Percentiles rank a stretch among this genome's conserved stretches.
Evolutionary conservation across 2,329 filamentous ascomycete genomes (phyloP).

Genomic region (Hypoxylon sp.): DNA sequence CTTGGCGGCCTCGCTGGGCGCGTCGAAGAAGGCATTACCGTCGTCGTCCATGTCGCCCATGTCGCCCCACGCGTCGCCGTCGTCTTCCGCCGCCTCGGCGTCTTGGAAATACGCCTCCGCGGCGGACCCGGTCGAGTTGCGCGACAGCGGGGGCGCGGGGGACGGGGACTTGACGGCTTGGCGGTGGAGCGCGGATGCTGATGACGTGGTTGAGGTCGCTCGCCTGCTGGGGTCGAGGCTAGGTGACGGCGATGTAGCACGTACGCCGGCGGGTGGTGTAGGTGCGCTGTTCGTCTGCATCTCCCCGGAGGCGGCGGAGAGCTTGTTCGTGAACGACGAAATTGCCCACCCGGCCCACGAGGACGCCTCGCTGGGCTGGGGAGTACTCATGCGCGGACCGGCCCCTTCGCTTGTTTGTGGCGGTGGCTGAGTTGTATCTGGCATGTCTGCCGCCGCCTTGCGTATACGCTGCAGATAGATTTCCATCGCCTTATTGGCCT

Average conservation of each 20-base stretch:
- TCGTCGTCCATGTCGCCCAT: constrained; percentile 68
- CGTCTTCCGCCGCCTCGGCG: constrained; percentile 64
- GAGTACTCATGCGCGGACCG: constrained; percentile 80
- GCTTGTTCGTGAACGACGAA: constrained; percentile 96
- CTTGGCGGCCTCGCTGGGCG: constrained; percentile 42
- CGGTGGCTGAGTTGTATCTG: constrained; percentile 81
- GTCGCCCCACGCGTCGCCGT: constrained; percentile 81
- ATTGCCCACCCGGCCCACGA: constrained; percentile 98
- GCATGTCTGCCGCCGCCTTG: constrained; percentile 79
- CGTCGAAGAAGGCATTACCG: constrained; percentile 59
- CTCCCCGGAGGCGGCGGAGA: constrained; percentile 85
- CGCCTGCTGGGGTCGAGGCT: constrained; percentile 51
- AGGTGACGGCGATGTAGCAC: constrained; percentile 54
- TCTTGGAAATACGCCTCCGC: constrained; percentile 55
- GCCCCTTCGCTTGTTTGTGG: constrained; percentile 65
- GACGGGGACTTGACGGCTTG: constrained; percentile 68
- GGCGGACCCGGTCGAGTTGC: constrained; percentile 61
- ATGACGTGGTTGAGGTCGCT: constrained; percentile 56
- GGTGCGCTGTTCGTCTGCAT: constrained; percentile 73
- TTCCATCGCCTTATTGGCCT: constrained; percentile 90
- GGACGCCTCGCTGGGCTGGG: constrained; percentile 69
- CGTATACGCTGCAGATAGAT: constrained; percentile 84
- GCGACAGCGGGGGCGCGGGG: constrained; percentile 57
- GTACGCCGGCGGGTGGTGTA: constrained; percentile 44
- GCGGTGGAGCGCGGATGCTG: constrained; percentile 70